Base-by-base conservation (phyloP, 2,329 filamentous ascomycete species). In the Neofusicoccum sp. region DNA sequence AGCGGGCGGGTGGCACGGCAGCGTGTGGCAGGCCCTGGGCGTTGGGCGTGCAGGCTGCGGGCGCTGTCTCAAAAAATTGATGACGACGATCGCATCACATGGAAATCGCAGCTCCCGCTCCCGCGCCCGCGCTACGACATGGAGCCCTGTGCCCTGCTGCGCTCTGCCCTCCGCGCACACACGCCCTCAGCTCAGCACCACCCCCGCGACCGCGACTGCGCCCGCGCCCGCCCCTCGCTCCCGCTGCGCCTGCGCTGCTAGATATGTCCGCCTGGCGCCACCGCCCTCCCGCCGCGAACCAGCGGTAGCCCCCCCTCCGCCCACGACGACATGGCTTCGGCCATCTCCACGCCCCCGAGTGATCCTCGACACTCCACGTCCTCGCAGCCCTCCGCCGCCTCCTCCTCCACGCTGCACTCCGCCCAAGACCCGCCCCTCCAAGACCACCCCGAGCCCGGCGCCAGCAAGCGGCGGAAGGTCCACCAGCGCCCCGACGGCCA, bases 401-500 rank as follows among this genome's bases (percentile, higher is more conserved):
- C 75, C 14, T 77, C 74, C 44, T 67, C 67, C 41, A 76, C 74
- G 8, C 66, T 75, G 36, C 65, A 72, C 56, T 74, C 74, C 43
- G 66, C 65, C 63, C 69, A 68, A 34, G 69, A 71, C 33, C 69
- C 67, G 58, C 43, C 28, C 36, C 66, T 68, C 56, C 62, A 61
- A 8, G 66, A 72, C 43, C 70, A 73, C 64, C 71, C 71, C 33
- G 71, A 73, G 60, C 69, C 70, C 14, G 70, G 69, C 66, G 9
- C 41, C 33, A 33, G 31, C 44, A 58, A 63, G 50, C n/a, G 52
- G 29, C 41, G 61, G 14, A 41, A 22, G n/a, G 41, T 56, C 33
- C 34, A 37, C 34, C 33, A 37, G 7, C 61, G 52, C 50, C n/a
- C 14, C 50, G 68, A 68, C 4, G 62, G 66, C 31, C 64, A 59